Conservation (phyloP, 2,329 filamentous ascomycete species). For the Pseudocercospora vitis region DNA sequence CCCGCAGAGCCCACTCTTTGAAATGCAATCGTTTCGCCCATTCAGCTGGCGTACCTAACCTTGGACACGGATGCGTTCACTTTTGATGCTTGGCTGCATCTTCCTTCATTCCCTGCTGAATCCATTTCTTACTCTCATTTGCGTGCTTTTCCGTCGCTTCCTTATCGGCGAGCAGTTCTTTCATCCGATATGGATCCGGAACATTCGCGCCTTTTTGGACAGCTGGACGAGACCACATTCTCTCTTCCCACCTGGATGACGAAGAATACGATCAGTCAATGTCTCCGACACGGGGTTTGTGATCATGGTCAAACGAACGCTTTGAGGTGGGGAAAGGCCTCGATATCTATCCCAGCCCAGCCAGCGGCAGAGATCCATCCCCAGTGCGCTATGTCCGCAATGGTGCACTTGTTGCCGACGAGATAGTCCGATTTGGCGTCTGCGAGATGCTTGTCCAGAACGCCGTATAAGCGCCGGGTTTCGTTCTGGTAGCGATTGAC, state of each 20-base stretch:
- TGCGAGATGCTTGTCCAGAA: conserved; percentile 69
- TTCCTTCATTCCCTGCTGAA: conserved; percentile 67
- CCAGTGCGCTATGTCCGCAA: conserved; percentile 75
- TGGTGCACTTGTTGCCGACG: conserved; percentile 64
- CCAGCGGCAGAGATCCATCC: conserved; percentile 68
- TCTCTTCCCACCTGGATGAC: conserved; percentile 78
- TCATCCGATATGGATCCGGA: conserved; percentile 62
- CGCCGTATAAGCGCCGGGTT: conserved; percentile 75
- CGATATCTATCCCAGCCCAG: conserved; percentile 66
- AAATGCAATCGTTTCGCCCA: no score
- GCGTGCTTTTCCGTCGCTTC: conserved; percentile 59
- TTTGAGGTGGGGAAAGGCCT: conserved; percentile 73
- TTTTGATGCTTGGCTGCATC: conserved; percentile 55
- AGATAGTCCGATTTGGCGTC: conserved; percentile 53
- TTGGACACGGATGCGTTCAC: no score
- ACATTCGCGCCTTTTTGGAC: conserved; percentile 68
- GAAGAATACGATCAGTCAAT: no score
- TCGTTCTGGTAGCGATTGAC: conserved; percentile 81
- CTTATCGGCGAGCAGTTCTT: conserved; percentile 59
- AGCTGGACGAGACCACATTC: conserved; percentile 66
- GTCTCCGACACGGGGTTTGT: no score
- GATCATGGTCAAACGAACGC: no score
- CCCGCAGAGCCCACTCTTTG: no score
- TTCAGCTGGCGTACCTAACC: no score
- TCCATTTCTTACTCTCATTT: conserved; percentile 56